Conservation (phyloP, 345 rosid species). For the Sonneratia alba region DNA sequence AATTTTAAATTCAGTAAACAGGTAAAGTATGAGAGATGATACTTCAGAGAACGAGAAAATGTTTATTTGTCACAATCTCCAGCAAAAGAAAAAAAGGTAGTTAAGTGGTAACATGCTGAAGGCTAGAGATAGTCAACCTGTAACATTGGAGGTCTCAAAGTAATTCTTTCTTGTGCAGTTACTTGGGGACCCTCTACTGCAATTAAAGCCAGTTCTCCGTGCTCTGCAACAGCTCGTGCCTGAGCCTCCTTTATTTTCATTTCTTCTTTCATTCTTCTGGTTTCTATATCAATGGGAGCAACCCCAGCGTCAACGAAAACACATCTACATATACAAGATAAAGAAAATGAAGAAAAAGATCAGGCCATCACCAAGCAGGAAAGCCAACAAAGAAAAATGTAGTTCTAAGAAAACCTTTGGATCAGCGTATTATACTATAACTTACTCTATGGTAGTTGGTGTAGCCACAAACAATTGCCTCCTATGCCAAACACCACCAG, state of each 20-base stretch:
- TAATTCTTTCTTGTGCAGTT: slow-evolving; percentile 53
- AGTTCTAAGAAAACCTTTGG: background rate
- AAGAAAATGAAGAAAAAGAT: background rate
- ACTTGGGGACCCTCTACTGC: slow-evolving; percentile 64
- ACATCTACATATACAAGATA: slow-evolving; percentile 39
- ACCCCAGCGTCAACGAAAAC: slow-evolving; percentile 97
- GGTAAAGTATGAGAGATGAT: background rate
- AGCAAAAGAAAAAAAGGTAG: background rate
- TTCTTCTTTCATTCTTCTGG: slow-evolving; percentile 81
- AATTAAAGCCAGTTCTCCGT: slow-evolving; percentile 92
- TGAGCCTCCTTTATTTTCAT: slow-evolving; percentile 86
- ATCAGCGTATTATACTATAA: slow-evolving; percentile 6
- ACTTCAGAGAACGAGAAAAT: background rate
- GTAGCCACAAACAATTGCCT: slow-evolving; percentile 96
- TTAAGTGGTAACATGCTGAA: background rate
- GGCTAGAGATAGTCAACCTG: slow-evolving; percentile 44
- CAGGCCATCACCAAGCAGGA: background rate
- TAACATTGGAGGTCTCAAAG: slow-evolving; percentile 86
- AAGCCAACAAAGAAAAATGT: background rate
- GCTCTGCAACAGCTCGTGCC: slow-evolving; percentile 79
- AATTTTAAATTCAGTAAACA: background rate
- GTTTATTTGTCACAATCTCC: background rate
- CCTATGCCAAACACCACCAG: slow-evolving; percentile 98
- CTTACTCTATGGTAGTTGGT: slow-evolving; percentile 97
- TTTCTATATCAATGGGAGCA: slow-evolving; percentile 80